These are phyloP conservation scores for Coelastrella sp. DNA, from an alignment of 139 green algal species.

Conservation along the genomic window DNA sequence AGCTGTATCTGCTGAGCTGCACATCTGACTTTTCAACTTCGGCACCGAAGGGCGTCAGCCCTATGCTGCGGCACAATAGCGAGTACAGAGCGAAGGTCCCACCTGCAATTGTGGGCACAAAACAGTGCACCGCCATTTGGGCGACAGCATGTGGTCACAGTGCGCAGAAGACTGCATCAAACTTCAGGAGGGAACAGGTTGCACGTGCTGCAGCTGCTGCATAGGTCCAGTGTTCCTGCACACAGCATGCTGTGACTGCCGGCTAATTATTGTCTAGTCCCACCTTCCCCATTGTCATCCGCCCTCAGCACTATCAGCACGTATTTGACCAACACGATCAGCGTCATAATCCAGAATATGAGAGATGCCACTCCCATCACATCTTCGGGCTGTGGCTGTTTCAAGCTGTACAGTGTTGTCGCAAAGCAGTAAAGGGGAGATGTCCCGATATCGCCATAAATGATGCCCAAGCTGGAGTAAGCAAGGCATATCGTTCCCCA, in stretches of 20 bases:
- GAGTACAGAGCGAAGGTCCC: conserved; percentile 85
- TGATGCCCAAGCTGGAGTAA: conserved; percentile 8
- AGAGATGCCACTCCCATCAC: conserved; percentile 69
- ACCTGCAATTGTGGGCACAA: conserved; percentile 55
- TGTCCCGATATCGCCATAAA: conserved; percentile 75
- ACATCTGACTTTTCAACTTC: not conserved
- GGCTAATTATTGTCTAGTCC: not conserved
- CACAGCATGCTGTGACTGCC: not conserved
- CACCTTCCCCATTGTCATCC: conserved; percentile 82
- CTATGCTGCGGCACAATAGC: conserved; percentile 66
- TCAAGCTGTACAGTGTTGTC: conserved; percentile 53
- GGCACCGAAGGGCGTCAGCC: conserved; percentile 51
- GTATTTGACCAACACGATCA: conserved; percentile 73
- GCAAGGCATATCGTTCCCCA: not conserved
- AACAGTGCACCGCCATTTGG: not conserved
- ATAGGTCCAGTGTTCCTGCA: not conserved
- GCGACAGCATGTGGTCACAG: not conserved
- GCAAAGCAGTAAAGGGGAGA: conserved; percentile 74
- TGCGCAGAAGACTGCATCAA: not conserved
- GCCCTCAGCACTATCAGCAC: conserved; percentile 73
- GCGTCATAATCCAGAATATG: conserved; percentile 82
- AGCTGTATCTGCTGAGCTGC: conserved; percentile 11
- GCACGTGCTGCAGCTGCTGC: not conserved
- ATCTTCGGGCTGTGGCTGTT: not conserved
- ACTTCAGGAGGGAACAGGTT: no score